Evolutionary conservation across 192 early-diverging fungal species (phyloP).

Genomic region (Rhizoclosmatium sp.): DNA sequence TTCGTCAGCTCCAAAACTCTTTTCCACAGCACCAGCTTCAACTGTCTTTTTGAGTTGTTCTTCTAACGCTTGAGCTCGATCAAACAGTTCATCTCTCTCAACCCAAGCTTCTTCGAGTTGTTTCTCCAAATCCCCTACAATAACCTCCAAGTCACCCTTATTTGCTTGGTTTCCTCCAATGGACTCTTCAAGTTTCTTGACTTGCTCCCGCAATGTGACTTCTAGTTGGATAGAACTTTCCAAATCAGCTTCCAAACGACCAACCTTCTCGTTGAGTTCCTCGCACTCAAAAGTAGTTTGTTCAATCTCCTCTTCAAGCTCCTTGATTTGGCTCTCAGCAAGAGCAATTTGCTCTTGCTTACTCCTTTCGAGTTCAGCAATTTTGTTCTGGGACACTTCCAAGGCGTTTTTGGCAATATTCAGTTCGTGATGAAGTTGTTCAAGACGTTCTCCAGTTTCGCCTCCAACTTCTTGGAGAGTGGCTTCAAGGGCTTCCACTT

Average conservation of each 20-base stretch:
- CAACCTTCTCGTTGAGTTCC: slow-evolving; percentile 12
- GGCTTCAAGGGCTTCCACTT: slow-evolving; percentile 7
- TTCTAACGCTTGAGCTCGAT: background rate
- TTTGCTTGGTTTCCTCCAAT: background rate
- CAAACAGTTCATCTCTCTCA: background rate
- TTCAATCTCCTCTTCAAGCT: slow-evolving; percentile 24
- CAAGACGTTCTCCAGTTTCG: slow-evolving; percentile 5
- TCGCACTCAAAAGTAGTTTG: slow-evolving; percentile 12
- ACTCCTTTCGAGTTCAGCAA: slow-evolving; percentile 13
- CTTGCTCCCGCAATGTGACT: background rate
- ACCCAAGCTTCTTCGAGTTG: slow-evolving; percentile 6
- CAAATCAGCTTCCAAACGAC: background rate
- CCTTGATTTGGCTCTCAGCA: background rate
- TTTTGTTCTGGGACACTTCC: background rate
- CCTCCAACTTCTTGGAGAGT: slow-evolving; percentile 26
- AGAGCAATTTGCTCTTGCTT: background rate
- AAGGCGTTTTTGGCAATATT: background rate
- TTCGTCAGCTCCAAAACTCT: background rate
- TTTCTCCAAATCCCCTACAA: background rate
- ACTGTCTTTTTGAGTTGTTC: background rate
- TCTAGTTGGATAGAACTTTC: background rate
- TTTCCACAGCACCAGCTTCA: background rate
- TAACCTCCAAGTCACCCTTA: slow-evolving; percentile 5
- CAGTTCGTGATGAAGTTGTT: slow-evolving; percentile 26
- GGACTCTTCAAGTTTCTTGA: slow-evolving; percentile 4